Conservation (phyloP, 345 rosid genomes). For the Hevea brasiliensis region DNA sequence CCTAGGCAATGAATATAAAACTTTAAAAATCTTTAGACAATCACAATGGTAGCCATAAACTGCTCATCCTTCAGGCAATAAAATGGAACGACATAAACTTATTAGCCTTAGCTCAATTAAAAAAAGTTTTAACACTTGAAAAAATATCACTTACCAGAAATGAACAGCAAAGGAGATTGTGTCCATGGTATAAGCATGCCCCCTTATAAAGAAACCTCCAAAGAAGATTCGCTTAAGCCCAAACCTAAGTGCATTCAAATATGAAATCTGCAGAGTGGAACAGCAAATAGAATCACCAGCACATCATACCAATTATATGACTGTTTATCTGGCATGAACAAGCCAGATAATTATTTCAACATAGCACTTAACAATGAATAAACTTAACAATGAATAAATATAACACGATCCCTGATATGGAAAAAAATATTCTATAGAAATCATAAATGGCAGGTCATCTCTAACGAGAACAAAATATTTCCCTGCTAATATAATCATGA, state of each 20-base stretch:
- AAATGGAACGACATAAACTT: slow-evolving; percentile 11
- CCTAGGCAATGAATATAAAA: slow-evolving; percentile 45
- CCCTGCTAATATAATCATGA: not conserved
- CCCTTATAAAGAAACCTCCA: slow-evolving; percentile 96
- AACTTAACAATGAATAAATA: too few relatives aligned
- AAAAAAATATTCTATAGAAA: not conserved
- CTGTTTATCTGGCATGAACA: not conserved
- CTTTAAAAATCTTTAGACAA: slow-evolving; percentile 15
- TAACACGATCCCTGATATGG: not conserved
- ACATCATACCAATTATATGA: not conserved
- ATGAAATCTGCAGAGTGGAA: slow-evolving; percentile 62
- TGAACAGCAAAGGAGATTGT: slow-evolving; percentile 98
- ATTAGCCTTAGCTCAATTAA: slow-evolving; percentile 7
- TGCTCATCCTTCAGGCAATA: slow-evolving; percentile 5
- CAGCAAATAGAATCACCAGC: slow-evolving; percentile 19
- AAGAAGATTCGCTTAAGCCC: slow-evolving; percentile 93
- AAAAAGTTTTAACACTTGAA: not conserved
- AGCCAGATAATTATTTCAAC: slow-evolving; percentile 5
- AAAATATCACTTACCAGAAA: slow-evolving; percentile 59
- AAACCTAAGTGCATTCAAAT: slow-evolving; percentile 91
- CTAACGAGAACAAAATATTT: not conserved
- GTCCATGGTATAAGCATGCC: slow-evolving; percentile 99
- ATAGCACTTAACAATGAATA: slow-evolving; percentile 11
- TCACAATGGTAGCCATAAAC: not conserved
- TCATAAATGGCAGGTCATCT: not conserved